Conservation (phyloP, 345 rosid species). For the Reutealis trisperma region DNA sequence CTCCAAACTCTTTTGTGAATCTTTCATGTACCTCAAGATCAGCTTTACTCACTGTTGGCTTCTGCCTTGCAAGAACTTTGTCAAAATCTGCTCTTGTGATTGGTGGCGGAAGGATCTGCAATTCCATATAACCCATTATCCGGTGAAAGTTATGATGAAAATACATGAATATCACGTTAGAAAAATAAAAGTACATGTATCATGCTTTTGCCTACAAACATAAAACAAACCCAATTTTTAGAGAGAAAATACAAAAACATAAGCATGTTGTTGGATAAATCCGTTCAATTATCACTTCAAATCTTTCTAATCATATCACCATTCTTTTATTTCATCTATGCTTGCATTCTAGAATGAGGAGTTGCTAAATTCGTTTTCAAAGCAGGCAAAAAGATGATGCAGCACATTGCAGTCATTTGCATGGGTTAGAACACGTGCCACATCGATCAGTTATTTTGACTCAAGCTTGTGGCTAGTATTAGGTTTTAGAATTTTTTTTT, state of each 20-base stretch:
- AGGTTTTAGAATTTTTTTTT: too few species aligned
- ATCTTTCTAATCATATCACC: background rate
- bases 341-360: background rate
- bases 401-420: background rate
- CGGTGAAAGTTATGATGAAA: too few species aligned
- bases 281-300: background rate
- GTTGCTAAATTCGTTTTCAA: background rate
- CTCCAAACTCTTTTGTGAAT: slow-evolving; percentile 93
- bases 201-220: background rate
- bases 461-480: too few species aligned
- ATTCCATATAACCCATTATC: background rate
- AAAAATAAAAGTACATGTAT: background rate
- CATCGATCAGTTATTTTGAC: too few species aligned
- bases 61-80: slow-evolving; percentile 86
- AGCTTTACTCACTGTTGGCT: slow-evolving; percentile 82
- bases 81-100: slow-evolving; percentile 78
- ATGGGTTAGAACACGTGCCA: too few species aligned
- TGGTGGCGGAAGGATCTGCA: slow-evolving; percentile 86
- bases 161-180: too few species aligned
- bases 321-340: background rate
- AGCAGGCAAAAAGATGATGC: background rate
- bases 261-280: background rate
- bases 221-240: too few species aligned
- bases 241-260: background rate
- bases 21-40: slow-evolving; percentile 91